phyloP scores from a whole-genome alignment of 2,329 filamentous ascomycete species.

The Phyllosticta paracitricarpa region DNA sequence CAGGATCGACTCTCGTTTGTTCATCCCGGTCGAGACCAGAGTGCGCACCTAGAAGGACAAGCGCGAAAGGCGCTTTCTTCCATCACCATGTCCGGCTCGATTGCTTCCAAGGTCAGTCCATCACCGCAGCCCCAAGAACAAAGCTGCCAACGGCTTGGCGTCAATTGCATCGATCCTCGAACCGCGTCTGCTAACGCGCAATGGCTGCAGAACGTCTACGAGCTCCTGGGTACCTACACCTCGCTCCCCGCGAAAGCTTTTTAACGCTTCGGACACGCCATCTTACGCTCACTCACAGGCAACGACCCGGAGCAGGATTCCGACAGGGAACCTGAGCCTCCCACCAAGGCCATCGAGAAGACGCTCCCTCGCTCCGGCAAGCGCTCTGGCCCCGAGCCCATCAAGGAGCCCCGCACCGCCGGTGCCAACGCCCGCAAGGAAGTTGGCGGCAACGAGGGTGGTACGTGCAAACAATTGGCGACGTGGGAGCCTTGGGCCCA shows the following conservation, averaged over 20 bases:
- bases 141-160: not conserved
- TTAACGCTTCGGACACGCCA: not conserved
- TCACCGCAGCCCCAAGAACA: not conserved
- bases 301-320: slow-evolving; percentile 61
- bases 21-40: slow-evolving; percentile 22
- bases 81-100: slow-evolving; percentile 26
- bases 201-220: slow-evolving; percentile 74
- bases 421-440: slow-evolving; percentile 37
- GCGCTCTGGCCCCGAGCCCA: slow-evolving; percentile 66
- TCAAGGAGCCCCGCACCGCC: slow-evolving; percentile 26
- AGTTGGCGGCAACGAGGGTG: slow-evolving; percentile 71
- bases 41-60: slow-evolving; percentile 33
- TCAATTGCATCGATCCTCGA: slow-evolving; percentile 6
- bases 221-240: slow-evolving; percentile 75
- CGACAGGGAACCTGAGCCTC: slow-evolving; percentile 66
- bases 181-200: not conserved
- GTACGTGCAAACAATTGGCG: slow-evolving; percentile 45
- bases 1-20: slow-evolving; percentile 30
- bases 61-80: slow-evolving; percentile 34
- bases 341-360: slow-evolving; percentile 86
- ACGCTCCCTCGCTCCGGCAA: slow-evolving; percentile 65
- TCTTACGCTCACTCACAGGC: slow-evolving; percentile 37
- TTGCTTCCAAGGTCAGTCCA: slow-evolving; percentile 34
- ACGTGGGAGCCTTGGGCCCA: not conserved
- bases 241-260: slow-evolving; percentile 12